Evolutionary conservation across 352 stramenopile genomes (phyloP), one percentile per base, ranked within the genome.

Genomic region (Globisporangium sylvaticum): DNA sequence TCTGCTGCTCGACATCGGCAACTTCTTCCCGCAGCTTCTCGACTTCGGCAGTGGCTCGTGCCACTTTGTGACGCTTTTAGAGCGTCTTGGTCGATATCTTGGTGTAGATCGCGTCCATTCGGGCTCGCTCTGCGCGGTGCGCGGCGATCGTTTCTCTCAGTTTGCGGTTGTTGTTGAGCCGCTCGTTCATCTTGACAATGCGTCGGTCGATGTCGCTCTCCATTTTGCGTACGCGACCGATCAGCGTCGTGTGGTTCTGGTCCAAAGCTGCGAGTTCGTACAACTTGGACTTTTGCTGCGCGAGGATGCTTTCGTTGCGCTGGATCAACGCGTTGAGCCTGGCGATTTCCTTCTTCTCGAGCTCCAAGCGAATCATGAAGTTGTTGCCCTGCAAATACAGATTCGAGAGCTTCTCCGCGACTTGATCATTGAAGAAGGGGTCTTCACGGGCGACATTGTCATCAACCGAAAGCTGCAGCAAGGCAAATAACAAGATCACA

Each of bases 171-270:
- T 65, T 72, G 29, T 80, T 84, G 24, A 95, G 79, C 18, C 84
- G 86, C 53, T 93, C 87, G 61, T 95, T 95, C 74, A 95, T 86
- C 32, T 90, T 91, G 32, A 95, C 80, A 46, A 95, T 84, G 1
- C 85, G 83, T 4, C 84, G 84, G 65, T 95, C 87, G 9, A 93
- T 87, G 10, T 95, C 87, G 57, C 90, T 78, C 73, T 95, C 83
- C 76, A 95, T 89, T 44, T 93, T 93, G 63, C 87, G 81, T 2
- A 91, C 77, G 32, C 83, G 77, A 1, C 70, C 75, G 10, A 92
- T 71, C 24, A 94, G 75, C 14, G 82, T 72, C 15, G 58, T 69
- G 64, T 94, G 84, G 69, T 89, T 92, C 67, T 89, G 79, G 34
- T 91, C 84, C 18, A 92, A 68, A 12, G 81, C 75, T 22, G 78